phyloP scores from a whole-genome alignment of 768 basidiomycete genomes.

The Leccinum subtestaceum region DNA sequence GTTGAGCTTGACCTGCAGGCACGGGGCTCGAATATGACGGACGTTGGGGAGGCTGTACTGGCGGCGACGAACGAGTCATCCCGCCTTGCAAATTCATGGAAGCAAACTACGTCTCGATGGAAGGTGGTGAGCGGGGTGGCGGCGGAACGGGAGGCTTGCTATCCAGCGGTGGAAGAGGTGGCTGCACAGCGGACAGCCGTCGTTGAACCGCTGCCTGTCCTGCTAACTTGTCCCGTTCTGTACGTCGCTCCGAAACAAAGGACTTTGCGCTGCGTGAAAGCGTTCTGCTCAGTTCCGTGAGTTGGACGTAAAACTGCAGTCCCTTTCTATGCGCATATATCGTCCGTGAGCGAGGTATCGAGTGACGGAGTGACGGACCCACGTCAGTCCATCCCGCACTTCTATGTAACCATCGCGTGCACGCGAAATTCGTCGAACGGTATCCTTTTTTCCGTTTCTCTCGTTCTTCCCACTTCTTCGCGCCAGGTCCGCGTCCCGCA shows the following conservation, averaged over 20 bases:
- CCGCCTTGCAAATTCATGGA: conserved; percentile 49
- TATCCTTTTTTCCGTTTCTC: conserved; percentile 76
- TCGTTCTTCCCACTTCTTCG: conserved; percentile 77
- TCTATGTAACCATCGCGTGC: conserved; percentile 86
- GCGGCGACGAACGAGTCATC: conserved; percentile 28
- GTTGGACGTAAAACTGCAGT: conserved; percentile 81
- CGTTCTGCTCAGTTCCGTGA: conserved; percentile 58
- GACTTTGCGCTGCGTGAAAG: conserved; percentile 57
- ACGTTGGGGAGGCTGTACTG: conserved; percentile 27
- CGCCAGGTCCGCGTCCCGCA: conserved; percentile 72
- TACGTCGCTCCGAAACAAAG: conserved; percentile 61
- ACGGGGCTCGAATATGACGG: conserved; percentile 21
- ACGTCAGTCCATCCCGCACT: conserved; percentile 81
- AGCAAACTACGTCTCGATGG: conserved; percentile 51
- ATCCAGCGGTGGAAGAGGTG: conserved; percentile 37
- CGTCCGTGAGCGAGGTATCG: conserved; percentile 6
- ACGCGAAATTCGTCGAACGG: conserved; percentile 64
- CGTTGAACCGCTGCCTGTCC: conserved; percentile 71
- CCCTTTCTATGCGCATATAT: conserved; percentile 62
- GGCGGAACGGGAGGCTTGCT: conserved; percentile 52
- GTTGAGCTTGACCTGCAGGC: conserved; percentile 12
- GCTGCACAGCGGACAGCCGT: conserved; percentile 46
- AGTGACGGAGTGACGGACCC: conserved; percentile 33
- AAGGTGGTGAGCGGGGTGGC: conserved; percentile 38
- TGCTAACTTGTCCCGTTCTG: conserved; percentile 68